Conservation (phyloP, 352 stramenopile species). For the Phytophthora cactorum region DNA sequence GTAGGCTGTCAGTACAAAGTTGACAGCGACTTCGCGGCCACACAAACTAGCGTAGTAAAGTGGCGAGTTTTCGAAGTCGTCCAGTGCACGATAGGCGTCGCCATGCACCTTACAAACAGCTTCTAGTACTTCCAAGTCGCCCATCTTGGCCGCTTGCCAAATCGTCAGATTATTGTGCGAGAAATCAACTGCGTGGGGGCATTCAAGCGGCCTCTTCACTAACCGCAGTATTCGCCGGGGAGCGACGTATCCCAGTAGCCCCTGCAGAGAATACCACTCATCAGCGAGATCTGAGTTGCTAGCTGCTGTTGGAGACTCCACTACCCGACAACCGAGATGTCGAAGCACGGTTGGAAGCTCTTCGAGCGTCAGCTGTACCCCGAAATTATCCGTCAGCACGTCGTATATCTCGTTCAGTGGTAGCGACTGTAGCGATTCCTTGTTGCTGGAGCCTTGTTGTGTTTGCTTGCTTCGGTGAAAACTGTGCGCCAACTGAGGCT, state of each 20-base stretch:
- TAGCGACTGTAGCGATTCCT: constrained; percentile 13
- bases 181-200: constrained; percentile 9
- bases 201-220: constrained; percentile 25
- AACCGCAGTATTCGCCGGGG: constrained; percentile 33
- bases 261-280: constrained; percentile 34
- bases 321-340: constrained; percentile 37
- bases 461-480: constrained; percentile 3
- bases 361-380: constrained; percentile 34
- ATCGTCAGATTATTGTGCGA: constrained; percentile 34
- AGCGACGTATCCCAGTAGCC: constrained; percentile 33
- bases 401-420: constrained; percentile 39
- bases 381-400: constrained; percentile 37
- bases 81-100: constrained; percentile 32
- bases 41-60: constrained; percentile 47
- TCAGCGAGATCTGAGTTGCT: neutral
- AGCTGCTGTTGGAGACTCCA: constrained; percentile 8
- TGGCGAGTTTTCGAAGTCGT: constrained; percentile 43
- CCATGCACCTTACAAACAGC: constrained; percentile 25
- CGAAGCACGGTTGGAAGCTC: constrained; percentile 37
- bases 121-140: constrained; percentile 23
- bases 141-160: constrained; percentile 46
- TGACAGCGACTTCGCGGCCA: constrained; percentile 30
- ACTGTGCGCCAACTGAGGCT: constrained; percentile 3
- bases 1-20: constrained; percentile 38
- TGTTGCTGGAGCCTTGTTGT: neutral